phyloP scores from a whole-genome alignment of 305 asterid genomes.

The Lippia alba region DNA sequence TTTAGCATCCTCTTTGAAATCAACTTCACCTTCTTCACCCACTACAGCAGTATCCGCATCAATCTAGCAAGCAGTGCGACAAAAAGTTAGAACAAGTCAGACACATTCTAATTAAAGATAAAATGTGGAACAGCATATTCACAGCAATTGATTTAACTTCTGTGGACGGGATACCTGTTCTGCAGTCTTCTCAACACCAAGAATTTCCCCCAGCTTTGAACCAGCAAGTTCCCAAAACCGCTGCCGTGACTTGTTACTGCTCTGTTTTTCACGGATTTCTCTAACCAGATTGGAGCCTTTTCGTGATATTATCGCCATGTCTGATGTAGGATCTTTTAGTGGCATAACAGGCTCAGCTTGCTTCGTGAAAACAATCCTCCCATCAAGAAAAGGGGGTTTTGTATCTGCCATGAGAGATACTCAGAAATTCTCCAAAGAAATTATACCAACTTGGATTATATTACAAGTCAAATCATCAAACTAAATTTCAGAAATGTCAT shows the following conservation, averaged over 20 bases:
- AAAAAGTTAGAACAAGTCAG: conserved; percentile 32
- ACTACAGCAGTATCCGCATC: conserved; percentile 96
- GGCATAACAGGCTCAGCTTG: conserved; percentile 99
- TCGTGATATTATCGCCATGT: conserved; percentile 96
- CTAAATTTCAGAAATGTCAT: no score
- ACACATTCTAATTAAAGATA: conserved; percentile 4
- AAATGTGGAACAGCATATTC: conserved; percentile 6
- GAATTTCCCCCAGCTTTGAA: conserved; percentile 89
- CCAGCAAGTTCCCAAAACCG: conserved; percentile 99
- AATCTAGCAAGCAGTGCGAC: conserved; percentile 57
- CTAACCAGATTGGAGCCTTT: conserved; percentile 90
- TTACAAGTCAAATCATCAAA: conserved; percentile 29
- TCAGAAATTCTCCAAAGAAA: conserved; percentile 35
- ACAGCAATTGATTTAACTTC: conserved; percentile 26
- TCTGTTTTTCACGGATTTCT: conserved; percentile 93
- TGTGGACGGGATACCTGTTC: conserved; percentile 68
- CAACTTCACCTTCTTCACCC: conserved; percentile 97
- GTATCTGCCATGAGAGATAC: conserved; percentile 64
- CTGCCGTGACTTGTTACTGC: conserved; percentile 88
- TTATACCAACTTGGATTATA: conserved; percentile 16
- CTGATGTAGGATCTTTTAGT: conserved; percentile 93
- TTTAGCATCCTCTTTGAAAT: conserved; percentile 91
- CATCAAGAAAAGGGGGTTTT: conserved; percentile 96
- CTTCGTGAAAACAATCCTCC: conserved; percentile 93
- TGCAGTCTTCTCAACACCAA: conserved; percentile 95